A percentile compares a stretch with the other conserved stretches of the same genome.
These are phyloP conservation scores for Agrocybe pediades DNA, from an alignment of 768 basidiomycete species.

Conservation along the genomic window DNA sequence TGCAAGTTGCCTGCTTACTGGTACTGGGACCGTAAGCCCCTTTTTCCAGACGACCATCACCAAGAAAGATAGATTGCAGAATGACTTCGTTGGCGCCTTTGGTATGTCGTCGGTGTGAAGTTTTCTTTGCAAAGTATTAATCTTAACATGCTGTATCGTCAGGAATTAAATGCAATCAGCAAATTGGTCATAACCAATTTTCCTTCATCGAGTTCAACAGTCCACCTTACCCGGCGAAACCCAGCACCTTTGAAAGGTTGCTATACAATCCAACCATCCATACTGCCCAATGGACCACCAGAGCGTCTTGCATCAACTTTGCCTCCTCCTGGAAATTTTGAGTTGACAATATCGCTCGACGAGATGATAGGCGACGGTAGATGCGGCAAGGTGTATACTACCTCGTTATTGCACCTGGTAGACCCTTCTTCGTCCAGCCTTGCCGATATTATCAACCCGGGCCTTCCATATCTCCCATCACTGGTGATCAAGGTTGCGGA, in stretches of 20 bases:
- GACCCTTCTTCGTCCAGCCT: neutral
- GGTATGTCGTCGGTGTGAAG: neutral
- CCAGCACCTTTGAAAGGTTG: conserved; percentile 11
- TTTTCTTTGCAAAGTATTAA: neutral
- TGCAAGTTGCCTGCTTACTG: too few species aligned
- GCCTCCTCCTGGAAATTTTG: conserved; percentile 12
- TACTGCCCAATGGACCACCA: conserved; percentile 22
- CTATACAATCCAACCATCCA: conserved; percentile 13
- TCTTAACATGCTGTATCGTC: neutral
- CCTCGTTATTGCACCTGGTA: conserved; percentile 4
- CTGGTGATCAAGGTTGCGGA: conserved; percentile 22
- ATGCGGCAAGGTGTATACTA: conserved; percentile 18
- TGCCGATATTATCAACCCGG: conserved; percentile 1
- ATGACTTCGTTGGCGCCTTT: too few species aligned
- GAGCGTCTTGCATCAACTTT: conserved; percentile 15
- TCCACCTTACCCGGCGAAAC: conserved; percentile 1
- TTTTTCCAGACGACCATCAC: too few species aligned
- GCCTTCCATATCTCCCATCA: conserved; percentile 14
- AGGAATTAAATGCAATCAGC: conserved; percentile 3
- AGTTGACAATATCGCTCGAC: conserved; percentile 10
- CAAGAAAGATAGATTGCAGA: too few species aligned
- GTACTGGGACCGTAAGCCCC: too few species aligned
- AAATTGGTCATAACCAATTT: neutral
- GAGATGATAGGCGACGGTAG: conserved; percentile 19
- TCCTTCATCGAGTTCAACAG: neutral